Base-by-base conservation (phyloP, 176 grass and related monocot species). In the Chloris gayana region DNA sequence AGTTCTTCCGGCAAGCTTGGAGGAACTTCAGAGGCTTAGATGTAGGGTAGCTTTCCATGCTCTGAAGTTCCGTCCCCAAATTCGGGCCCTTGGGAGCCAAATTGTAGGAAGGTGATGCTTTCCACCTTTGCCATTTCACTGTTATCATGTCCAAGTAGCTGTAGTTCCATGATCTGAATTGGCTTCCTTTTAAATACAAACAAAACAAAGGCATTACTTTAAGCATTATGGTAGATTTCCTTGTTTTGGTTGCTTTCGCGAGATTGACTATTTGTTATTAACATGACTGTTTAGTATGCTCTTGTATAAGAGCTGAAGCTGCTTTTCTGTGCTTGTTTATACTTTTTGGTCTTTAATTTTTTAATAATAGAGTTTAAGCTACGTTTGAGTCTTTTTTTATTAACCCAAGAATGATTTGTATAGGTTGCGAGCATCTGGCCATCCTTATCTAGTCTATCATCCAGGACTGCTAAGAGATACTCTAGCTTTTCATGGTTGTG, bases 401-500 rank as follows among this genome's bases (percentile, higher is more conserved):
- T 82, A 73, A 64, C 25, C 73, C 58, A 1, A 39, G 39, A 61
- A 51, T 84, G 30, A 67, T 82, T 26, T 73, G 9, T 93, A 75
- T 87, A 99, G 96, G 74, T 87, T 99, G 80, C 86, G 80, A 56
- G 84, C 86, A 76, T 95, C 85, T 70, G 92, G 90, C 14, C 87
- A 26, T 83, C 92, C 90, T 35, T 95, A 95, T 89, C 79, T 99
- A 41, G 88, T 86, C 47, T 95, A 99, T 89, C 86, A 95, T 44
- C 93, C 92, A 39, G 96, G 96, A 54, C 80, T 99, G 50, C 67
- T 99, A 45, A 95, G 92, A 80, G 92, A 98, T 80, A 89, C 90
- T 83, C 72, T 99, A 87, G 96, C 96, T 78, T 95, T 93, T 93
- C 96, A 99, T 95, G 96, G 96, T 66, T 99, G 92, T 67, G 96